Evolutionary conservation across 768 basidiomycete species (phyloP).

Genomic region (Ramaria sp.): DNA sequence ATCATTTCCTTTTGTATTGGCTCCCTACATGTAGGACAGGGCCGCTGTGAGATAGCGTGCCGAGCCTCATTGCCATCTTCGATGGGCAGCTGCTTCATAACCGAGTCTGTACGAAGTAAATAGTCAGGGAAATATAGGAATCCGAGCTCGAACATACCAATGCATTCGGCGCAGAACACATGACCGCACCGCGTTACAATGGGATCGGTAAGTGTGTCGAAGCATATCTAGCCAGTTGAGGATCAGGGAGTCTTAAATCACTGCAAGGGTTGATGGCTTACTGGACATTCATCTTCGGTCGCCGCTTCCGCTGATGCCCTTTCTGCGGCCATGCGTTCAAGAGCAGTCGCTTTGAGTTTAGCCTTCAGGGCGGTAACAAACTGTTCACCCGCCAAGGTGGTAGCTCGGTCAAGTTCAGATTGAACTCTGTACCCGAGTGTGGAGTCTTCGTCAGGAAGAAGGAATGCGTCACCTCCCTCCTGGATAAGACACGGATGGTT

Average conservation of each 20-base stretch:
- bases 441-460: conserved; percentile 32
- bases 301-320: conserved; percentile 39
- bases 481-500: conserved; percentile 59
- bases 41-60: not conserved
- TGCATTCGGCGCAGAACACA: conserved; percentile 51
- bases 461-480: conserved; percentile 38
- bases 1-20: conserved; percentile 35
- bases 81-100: conserved; percentile 29
- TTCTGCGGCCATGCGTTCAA: conserved; percentile 41
- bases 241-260: not conserved
- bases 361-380: conserved; percentile 42
- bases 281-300: conserved; percentile 48
- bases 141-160: conserved; percentile 25
- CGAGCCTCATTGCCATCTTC: conserved; percentile 26
- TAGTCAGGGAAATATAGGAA: not conserved
- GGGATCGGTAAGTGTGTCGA: conserved; percentile 42
- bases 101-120: conserved; percentile 24
- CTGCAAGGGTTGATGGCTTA: conserved; percentile 29
- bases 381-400: conserved; percentile 29
- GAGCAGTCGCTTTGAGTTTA: conserved; percentile 31
- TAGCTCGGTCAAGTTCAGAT: conserved; percentile 29
- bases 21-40: conserved; percentile 54
- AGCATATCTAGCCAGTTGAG: conserved; percentile 12
- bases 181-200: conserved; percentile 52
- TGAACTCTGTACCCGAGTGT: conserved; percentile 21